These are phyloP conservation scores for Aspergillus brasiliensis DNA, from an alignment of 2,329 filamentous ascomycete species.

Conservation along the genomic window DNA sequence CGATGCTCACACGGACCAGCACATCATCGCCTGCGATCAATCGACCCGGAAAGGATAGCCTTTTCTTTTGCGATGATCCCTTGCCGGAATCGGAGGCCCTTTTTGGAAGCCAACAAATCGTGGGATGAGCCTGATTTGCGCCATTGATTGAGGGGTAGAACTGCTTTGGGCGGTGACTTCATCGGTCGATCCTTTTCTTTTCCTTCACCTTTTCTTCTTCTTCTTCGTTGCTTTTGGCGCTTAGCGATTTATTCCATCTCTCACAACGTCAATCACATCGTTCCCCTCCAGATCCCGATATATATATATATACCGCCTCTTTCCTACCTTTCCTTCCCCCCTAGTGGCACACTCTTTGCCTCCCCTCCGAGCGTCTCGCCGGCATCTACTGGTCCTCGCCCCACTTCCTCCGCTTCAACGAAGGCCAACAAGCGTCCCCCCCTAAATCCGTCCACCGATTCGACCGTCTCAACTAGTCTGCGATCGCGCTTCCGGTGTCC, in stretches of 20 bases:
- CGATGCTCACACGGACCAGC: not conserved
- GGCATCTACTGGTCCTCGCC: not conserved
- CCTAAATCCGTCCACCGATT: not conserved
- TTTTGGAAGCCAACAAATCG: no score
- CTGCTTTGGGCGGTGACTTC: constrained; percentile 7
- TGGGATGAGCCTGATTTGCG: not conserved
- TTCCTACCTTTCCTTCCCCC: not conserved
- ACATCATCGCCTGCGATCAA: not conserved
- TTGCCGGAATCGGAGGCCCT: no score
- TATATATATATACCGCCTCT: not conserved
- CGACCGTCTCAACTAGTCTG: constrained; percentile 9
- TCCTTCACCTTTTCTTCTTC: not conserved
- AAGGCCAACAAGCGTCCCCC: not conserved
- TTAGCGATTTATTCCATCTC: not conserved
- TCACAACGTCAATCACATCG: not conserved
- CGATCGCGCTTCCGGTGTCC: constrained; percentile 12
- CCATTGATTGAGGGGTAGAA: not conserved
- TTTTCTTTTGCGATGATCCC: no score
- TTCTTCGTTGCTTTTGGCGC: not conserved
- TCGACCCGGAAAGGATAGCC: not conserved
- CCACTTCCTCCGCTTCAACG: not conserved
- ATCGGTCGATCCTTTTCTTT: constrained; percentile 4
- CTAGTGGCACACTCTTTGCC: not conserved
- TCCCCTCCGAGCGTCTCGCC: not conserved
- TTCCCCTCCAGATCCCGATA: no score